These are phyloP conservation scores for Cutaneotrichosporon cyanovorans DNA, from an alignment of 1,284 basidiomycete species.

Conservation along the genomic window DNA sequence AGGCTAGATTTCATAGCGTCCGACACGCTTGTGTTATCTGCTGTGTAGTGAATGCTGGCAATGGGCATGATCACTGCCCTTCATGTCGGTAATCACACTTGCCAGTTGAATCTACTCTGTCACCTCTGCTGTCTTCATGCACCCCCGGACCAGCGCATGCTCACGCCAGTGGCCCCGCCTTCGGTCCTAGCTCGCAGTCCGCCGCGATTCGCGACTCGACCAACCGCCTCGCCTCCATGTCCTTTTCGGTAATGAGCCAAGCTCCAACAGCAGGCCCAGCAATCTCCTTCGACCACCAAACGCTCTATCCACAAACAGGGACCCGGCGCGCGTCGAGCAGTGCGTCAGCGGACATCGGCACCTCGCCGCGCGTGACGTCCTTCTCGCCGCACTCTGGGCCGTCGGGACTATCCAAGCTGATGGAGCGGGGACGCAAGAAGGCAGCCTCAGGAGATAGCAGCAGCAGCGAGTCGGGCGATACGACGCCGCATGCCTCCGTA, in stretches of 20 bases:
- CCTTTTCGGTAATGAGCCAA: constrained; percentile 17
- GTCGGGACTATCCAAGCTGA: constrained; percentile 35
- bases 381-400: constrained; percentile 23
- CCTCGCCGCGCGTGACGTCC: background rate
- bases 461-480: constrained; percentile 8
- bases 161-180: background rate
- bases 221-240: constrained; percentile 40
- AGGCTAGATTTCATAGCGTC: too few species aligned
- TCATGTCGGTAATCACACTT: too few species aligned
- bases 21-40: too few species aligned
- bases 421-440: constrained; percentile 22
- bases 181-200: constrained; percentile 14
- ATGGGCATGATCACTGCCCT: too few species aligned
- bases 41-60: too few species aligned
- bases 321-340: constrained; percentile 7
- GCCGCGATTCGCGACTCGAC: constrained; percentile 38
- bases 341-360: background rate
- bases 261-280: background rate
- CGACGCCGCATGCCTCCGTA: constrained; percentile 7
- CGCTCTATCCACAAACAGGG: constrained; percentile 27
- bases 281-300: constrained; percentile 18
- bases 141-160: background rate
- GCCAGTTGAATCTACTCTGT: too few species aligned
- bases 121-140: too few species aligned
- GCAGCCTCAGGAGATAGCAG: background rate